These are phyloP conservation scores for Termitomyces sp. DNA, from an alignment of 768 basidiomycete genomes.

Conservation along the genomic window DNA sequence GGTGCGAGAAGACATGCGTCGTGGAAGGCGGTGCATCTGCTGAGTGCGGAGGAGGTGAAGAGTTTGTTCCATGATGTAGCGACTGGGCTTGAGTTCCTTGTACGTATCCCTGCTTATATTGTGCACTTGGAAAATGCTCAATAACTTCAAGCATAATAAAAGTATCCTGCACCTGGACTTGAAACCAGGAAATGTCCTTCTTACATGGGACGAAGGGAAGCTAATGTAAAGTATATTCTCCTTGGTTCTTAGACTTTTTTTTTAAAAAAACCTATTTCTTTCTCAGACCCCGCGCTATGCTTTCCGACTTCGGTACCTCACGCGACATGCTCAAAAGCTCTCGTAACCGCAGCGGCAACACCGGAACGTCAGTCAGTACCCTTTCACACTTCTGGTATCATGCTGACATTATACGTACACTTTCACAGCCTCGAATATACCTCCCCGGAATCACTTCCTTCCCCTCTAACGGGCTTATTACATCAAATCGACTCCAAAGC, in stretches of 20 bases:
- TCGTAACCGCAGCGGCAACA: slow-evolving; percentile 79
- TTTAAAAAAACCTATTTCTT: neutral
- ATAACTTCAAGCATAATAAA: slow-evolving; percentile 55
- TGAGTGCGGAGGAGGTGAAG: slow-evolving; percentile 80
- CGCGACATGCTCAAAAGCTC: slow-evolving; percentile 80
- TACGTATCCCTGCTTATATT: slow-evolving; percentile 27
- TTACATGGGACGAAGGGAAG: slow-evolving; percentile 86
- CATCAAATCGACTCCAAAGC: slow-evolving; percentile 78
- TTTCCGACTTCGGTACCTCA: slow-evolving; percentile 94
- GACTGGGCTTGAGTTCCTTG: slow-evolving; percentile 83
- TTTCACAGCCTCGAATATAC: slow-evolving; percentile 70
- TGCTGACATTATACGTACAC: neutral
- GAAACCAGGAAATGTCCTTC: slow-evolving; percentile 89
- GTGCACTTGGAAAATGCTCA: slow-evolving; percentile 2
- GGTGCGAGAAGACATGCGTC: slow-evolving; percentile 23
- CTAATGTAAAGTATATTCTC: slow-evolving; percentile 53
- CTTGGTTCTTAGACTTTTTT: neutral
- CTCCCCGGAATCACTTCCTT: slow-evolving; percentile 82
- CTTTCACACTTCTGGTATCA: slow-evolving; percentile 36
- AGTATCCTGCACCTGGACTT: slow-evolving; percentile 90
- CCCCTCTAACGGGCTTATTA: slow-evolving; percentile 57
- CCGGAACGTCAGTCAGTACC: slow-evolving; percentile 79
- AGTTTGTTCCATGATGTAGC: slow-evolving; percentile 81
- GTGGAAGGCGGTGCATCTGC: slow-evolving; percentile 76
- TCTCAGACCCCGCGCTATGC: slow-evolving; percentile 82